Evolutionary conservation across 305 asterid species (phyloP), one percentile per base, ranked within the genome.

Genomic region (Rubia occidens): DNA sequence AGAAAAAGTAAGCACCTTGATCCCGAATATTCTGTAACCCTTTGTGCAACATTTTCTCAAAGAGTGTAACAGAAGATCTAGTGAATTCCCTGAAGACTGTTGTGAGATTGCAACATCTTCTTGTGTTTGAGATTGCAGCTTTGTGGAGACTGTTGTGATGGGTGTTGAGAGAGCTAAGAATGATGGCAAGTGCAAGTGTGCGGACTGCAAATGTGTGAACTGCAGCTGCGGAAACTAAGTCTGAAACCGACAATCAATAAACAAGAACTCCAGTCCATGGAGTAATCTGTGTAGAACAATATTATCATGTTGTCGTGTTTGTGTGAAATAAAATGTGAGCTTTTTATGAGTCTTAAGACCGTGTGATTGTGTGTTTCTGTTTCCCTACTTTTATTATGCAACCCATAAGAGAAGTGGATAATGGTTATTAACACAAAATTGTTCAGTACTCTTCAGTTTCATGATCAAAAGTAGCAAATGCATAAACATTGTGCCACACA

Each of bases 131-230:
- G 6, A 35, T 35, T 29, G 35, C 35, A 83, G 87, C 85, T 81
- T 71, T 84, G 56, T 43, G 5, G 90, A 74, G 85, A 77, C 74
- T 13, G 2, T 62, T 1, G 49, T 71, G 67, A 72, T 78, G 85
- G 45, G 39, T 3, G 39, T 35, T 2, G 39, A 4, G 39, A 6
- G 10, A 0, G 82, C 77, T 3, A 92, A 86, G 83, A 58, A 82
- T 7, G 79, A 74, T 29, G 86, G 89, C 21, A 77, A 81, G 59
- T 88, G 96, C 94, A 88, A 84, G 88, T 88, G 95, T 67, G 91
- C 80, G 11, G 84, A 78, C 83, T 89, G 95, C 79, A 3, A 78
- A 29, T 89, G 95, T 80, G 74, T 66, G 32, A 29, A 73, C 84
- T 86, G 95, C 86, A 79, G 83, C 58, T 88, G 95, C 56, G 80